Conservation (phyloP, 371 early-diverging fungal species). For the Batkoa obscura region DNA sequence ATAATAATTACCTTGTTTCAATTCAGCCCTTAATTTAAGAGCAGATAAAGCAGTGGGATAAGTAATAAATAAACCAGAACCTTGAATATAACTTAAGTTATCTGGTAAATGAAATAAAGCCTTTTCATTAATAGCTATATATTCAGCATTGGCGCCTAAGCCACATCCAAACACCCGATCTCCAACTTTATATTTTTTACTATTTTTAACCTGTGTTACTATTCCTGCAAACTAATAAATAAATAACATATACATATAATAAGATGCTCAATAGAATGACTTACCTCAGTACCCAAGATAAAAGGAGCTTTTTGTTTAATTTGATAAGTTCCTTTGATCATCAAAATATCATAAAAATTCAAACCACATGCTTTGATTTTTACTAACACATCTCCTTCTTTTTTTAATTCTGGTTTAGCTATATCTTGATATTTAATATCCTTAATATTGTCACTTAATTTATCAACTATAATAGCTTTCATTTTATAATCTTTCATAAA, state of each 20-base stretch:
- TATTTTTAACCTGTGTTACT: conserved; percentile 14
- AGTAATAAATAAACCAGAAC: conserved; percentile 57
- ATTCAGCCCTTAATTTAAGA: conserved; percentile 42
- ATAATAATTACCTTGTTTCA: conserved; percentile 24
- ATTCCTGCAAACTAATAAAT: conserved; percentile 27
- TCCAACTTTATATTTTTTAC: conserved; percentile 30
- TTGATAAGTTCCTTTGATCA: conserved; percentile 72
- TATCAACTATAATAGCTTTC: background rate
- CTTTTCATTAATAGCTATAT: conserved; percentile 22
- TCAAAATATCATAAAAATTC: conserved; percentile 70
- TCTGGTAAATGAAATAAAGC: conserved; percentile 41
- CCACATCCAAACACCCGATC: conserved; percentile 63
- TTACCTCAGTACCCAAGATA: conserved; percentile 57
- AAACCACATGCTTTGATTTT: conserved; percentile 50
- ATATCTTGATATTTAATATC: background rate
- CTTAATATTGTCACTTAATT: background rate
- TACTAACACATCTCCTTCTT: conserved; percentile 39
- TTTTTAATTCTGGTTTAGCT: conserved; percentile 1
- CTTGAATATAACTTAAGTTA: conserved; percentile 50
- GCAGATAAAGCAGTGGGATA: conserved; percentile 68
- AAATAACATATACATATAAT: background rate
- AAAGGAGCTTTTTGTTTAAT: conserved; percentile 64
- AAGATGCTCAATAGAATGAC: background rate
- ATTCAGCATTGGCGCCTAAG: conserved; percentile 48
- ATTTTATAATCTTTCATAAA: background rate